Evolutionary conservation across 169 alveolate species (phyloP), one percentile per base, ranked within the genome.

Genomic region (Perkinsus olseni): DNA sequence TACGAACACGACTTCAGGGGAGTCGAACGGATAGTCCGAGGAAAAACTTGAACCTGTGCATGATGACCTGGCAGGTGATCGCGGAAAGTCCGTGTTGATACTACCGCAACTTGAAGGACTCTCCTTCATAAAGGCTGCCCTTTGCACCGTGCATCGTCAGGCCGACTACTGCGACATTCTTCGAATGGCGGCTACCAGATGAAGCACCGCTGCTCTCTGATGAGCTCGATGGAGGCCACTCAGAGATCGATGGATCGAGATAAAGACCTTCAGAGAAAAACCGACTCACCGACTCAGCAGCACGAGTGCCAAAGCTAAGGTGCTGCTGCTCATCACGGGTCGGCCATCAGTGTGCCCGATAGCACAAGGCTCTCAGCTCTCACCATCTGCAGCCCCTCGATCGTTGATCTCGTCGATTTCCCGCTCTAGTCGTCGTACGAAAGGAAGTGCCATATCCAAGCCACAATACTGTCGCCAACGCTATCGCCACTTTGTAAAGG

Each of bases 1-100:
- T 45, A 45, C 62, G 93, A 98, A 98, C 36, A 97, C 95, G 11
- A 95, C 99, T 96, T 98, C 99, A 34, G 99, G 99, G 92, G 98
- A 95, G 92, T 98, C 99, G 50, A 96, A 95, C 45, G 98, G 98
- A 50, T 8, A 92, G 38, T 62, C 51, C 0, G 74, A 24, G 3
- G 48, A n/a, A 39, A 92, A 93, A 74, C 45, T 38, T 94, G 48
- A 45, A 45, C 62, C 62, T 45, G 62, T n/a, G n/a, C n/a, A n/a
- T n/a, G n/a, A n/a, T n/a, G n/a, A n/a, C n/a, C n/a, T n/a, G n/a
- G n/a, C n/a, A n/a, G n/a, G n/a, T n/a, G n/a, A n/a, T n/a, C n/a
- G n/a, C n/a, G n/a, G n/a, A n/a, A n/a, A n/a, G n/a, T n/a, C n/a
- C n/a, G n/a, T n/a, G n/a, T n/a, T n/a, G n/a, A n/a, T n/a, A n/a